Conservation (phyloP, 2,329 filamentous ascomycete species). For the Colletotrichum salicis region DNA sequence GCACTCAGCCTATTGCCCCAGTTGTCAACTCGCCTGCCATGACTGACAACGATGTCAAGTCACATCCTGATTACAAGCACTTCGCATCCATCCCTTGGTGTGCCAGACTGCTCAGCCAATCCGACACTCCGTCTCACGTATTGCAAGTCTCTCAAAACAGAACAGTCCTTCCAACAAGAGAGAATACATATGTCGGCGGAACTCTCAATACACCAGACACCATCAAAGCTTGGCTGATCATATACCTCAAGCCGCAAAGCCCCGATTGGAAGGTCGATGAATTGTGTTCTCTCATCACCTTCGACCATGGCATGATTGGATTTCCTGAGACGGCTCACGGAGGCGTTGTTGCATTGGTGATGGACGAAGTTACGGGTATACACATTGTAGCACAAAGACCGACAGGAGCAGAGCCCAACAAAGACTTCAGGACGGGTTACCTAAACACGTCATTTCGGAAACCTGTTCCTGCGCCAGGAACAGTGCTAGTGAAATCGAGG, state of each 20-base stretch:
- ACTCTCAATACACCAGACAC: slow-evolving; percentile 45
- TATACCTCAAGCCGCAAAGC: slow-evolving; percentile 41
- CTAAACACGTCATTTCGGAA: slow-evolving; percentile 49
- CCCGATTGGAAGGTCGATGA: slow-evolving; percentile 43
- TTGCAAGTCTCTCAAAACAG: slow-evolving; percentile 25
- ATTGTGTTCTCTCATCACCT: slow-evolving; percentile 44
- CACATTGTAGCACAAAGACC: slow-evolving; percentile 51
- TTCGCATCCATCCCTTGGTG: slow-evolving; percentile 52
- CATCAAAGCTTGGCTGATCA: slow-evolving; percentile 48
- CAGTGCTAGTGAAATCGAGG: slow-evolving; percentile 45
- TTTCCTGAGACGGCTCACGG: slow-evolving; percentile 48
- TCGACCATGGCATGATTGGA: slow-evolving; percentile 48
- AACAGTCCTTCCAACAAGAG: slow-evolving; percentile 25
- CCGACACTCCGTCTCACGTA: slow-evolving; percentile 37
- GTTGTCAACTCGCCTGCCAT: background rate
- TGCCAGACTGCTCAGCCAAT: slow-evolving; percentile 42
- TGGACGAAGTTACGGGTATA: slow-evolving; percentile 51
- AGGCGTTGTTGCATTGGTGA: slow-evolving; percentile 48
- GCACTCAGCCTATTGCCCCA: background rate
- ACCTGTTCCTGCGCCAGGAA: slow-evolving; percentile 44
- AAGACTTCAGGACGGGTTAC: slow-evolving; percentile 46
- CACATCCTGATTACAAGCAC: slow-evolving; percentile 37
- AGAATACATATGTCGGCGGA: slow-evolving; percentile 47
- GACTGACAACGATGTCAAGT: slow-evolving; percentile 5
- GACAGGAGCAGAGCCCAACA: slow-evolving; percentile 41